Evolutionary conservation across 2,329 filamentous ascomycete genomes (phyloP), one percentile per base, ranked within the genome.

Genomic region (Fusarium decemcellulare): DNA sequence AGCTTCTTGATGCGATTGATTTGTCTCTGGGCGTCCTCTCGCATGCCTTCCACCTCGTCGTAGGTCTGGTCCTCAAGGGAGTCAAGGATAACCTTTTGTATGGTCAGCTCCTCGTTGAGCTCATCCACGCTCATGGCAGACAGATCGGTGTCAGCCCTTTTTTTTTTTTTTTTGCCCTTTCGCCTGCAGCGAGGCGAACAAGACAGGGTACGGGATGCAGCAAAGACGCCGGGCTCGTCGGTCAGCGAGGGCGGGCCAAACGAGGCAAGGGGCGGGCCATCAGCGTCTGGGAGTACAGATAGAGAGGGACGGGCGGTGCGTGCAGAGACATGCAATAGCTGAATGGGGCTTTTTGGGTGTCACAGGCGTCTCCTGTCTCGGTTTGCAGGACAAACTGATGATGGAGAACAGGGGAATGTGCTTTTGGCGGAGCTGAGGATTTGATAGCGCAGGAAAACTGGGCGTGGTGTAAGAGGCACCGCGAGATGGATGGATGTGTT

Each of bases 1-100:
- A 72, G 68, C n/a, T 58, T 72, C 67, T 80, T 78, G 16, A 86
- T 63, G 6, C 70, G 67, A 39, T 66, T 57, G 30, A 81, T 79
- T 63, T 77, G 71, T 8, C 46, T 34, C n/a, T 36, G 62, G 36
- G 73, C 73, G 53, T 76, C 73, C 12, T 54, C 51, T 15, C 78
- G 73, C 66, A 78, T 76, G 14, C 71, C 60, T 34, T 80, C 78
- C 37, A 75, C 76, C 15, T 71, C 77, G 7, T 76, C 72, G 55
- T 73, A 75, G 8, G 63, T 55, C 36, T 70, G 70, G 27, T 55
- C 65, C 18, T 65, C 40, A n/a, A 87, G 78, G 2, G 84, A 86
- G 8, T 72, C 67, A 4, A 86, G 76, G 18, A 86, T 78, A 52
- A 82, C 81, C 48, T 76, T 76, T 62, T 85, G 81, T 18, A 85